A percentile compares a stretch with the other conserved stretches of the same genome.
phyloP scores from a whole-genome alignment of 495 filamentous ascomycete species.

The Aspergillus cristatus region DNA sequence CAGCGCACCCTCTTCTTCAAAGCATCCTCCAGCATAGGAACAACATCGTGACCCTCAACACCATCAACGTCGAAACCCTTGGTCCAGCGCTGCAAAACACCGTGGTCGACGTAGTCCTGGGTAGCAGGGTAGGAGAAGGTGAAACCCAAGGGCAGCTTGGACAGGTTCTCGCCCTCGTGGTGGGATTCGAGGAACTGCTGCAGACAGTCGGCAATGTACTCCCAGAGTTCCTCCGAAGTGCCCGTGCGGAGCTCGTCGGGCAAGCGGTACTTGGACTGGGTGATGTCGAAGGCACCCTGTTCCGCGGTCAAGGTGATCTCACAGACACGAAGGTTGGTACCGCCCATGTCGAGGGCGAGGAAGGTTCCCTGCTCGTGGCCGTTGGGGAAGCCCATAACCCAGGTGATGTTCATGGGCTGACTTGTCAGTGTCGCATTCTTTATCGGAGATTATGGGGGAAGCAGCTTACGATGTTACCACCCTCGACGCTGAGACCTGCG shows the following conservation, averaged over 20 bases:
- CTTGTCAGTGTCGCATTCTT: too few species aligned
- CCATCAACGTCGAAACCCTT: constrained; percentile 98
- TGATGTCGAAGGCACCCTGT: constrained; percentile 96
- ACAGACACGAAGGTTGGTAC: constrained; percentile 96
- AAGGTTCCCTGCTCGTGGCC: constrained; percentile 86
- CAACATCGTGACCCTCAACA: constrained; percentile 90
- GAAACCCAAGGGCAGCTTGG: constrained; percentile 76
- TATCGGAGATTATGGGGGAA: constrained; percentile 1
- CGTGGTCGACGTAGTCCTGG: constrained; percentile 94
- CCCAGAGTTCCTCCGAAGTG: constrained; percentile 86
- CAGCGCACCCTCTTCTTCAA: constrained; percentile 65
- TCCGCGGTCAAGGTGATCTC: constrained; percentile 85
- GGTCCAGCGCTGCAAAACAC: constrained; percentile 93
- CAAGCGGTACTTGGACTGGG: constrained; percentile 96
- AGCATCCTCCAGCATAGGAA: constrained; percentile 83
- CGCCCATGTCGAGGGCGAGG: constrained; percentile 95
- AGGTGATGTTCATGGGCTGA: constrained; percentile 99
- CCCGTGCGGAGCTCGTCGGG: constrained; percentile 93
- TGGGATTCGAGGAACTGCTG: constrained; percentile 93
- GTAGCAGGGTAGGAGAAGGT: constrained; percentile 98
- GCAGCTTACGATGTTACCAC: constrained; percentile 78
- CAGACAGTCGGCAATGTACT: constrained; percentile 94
- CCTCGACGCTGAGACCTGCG: constrained; percentile 71
- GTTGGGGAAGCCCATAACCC: constrained; percentile 90
- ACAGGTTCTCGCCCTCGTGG: constrained; percentile 57